A percentile compares a stretch with the other conserved stretches of the same genome.
Evolutionary conservation across 345 rosid species (phyloP).

Genomic region (Leavenworthia alabamica): DNA sequence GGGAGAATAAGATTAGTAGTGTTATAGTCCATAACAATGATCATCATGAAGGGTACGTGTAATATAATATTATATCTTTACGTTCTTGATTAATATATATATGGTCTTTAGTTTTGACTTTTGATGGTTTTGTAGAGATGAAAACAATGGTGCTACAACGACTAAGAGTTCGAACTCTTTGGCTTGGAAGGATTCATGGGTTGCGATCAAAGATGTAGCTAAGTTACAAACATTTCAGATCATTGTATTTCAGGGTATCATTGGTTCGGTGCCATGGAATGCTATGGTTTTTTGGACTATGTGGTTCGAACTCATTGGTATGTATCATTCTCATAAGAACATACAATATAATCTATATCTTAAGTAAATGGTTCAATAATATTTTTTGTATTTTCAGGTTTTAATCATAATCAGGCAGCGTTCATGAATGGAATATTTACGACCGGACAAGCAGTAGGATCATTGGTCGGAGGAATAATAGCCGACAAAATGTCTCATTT

Average conservation of each 20-base stretch:
- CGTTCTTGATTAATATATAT: not conserved
- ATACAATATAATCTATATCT: not conserved
- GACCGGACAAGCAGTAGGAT: slow-evolving; percentile 61
- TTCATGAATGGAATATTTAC: slow-evolving; percentile 59
- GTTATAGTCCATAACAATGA: not conserved
- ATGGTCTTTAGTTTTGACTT: not conserved
- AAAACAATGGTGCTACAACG: slow-evolving; percentile 8
- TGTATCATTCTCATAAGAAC: slow-evolving; percentile 19
- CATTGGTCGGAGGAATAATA: slow-evolving; percentile 62
- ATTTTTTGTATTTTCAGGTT: slow-evolving; percentile 37
- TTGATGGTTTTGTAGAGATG: slow-evolving; percentile 36
- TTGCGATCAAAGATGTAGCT: slow-evolving; percentile 58
- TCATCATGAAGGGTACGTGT: not conserved
- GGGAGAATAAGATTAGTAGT: not conserved
- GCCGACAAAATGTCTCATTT: slow-evolving; percentile 55
- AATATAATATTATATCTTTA: not conserved
- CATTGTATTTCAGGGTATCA: slow-evolving; percentile 72
- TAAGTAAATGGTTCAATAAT: not conserved
- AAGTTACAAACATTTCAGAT: slow-evolving; percentile 72
- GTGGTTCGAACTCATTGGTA: slow-evolving; percentile 92
- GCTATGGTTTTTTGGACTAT: slow-evolving; percentile 86
- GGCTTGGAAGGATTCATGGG: slow-evolving; percentile 66
- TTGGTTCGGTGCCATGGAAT: slow-evolving; percentile 82
- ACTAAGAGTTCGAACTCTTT: slow-evolving; percentile 34
- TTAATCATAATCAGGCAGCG: slow-evolving; percentile 64